A percentile compares a stretch with the other conserved stretches of the same genome.
Evolutionary conservation across 306 rosid genomes (phyloP).

Genomic region (Acmispon strigosus): DNA sequence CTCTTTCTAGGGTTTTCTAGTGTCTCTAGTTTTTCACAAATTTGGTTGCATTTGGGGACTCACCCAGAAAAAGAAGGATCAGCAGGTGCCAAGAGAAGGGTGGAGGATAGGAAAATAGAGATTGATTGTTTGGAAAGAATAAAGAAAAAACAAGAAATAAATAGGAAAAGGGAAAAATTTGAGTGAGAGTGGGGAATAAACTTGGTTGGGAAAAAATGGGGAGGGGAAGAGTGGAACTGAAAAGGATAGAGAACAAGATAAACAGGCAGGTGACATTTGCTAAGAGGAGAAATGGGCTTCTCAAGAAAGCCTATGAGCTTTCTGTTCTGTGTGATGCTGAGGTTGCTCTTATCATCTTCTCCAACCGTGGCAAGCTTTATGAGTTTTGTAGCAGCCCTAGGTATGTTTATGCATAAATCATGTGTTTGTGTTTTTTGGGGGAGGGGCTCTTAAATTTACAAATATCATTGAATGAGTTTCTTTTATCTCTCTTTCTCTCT

Average conservation of each 20-base stretch:
- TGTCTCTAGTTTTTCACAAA: constrained; percentile 48
- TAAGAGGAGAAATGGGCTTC: constrained; percentile 84
- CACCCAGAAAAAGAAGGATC: constrained; percentile 51
- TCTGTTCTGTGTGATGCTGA: constrained; percentile 92
- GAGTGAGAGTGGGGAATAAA: background rate
- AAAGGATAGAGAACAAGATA: constrained; percentile 96
- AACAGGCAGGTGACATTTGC: constrained; percentile 96
- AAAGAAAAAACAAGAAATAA: background rate
- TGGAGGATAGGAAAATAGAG: constrained; percentile 1
- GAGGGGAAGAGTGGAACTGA: constrained; percentile 91
- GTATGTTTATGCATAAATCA: constrained; percentile 28
- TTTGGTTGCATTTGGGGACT: constrained; percentile 42
- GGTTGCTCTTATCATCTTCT: constrained; percentile 90
- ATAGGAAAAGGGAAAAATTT: background rate
- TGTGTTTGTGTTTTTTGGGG: background rate
- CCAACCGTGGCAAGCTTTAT: constrained; percentile 87
- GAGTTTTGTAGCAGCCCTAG: constrained; percentile 81
- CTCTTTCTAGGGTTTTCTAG: constrained; percentile 35
- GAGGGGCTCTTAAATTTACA: background rate
- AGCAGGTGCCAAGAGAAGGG: constrained; percentile 30
- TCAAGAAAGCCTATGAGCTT: constrained; percentile 91
- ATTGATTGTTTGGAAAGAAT: background rate
- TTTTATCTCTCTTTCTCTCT: background rate
- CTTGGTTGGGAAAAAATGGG: constrained; percentile 34
- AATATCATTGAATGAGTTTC: background rate